Base-by-base conservation (phyloP, 1,284 basidiomycete genomes). In the Erythrobasidium hasegawianum region DNA sequence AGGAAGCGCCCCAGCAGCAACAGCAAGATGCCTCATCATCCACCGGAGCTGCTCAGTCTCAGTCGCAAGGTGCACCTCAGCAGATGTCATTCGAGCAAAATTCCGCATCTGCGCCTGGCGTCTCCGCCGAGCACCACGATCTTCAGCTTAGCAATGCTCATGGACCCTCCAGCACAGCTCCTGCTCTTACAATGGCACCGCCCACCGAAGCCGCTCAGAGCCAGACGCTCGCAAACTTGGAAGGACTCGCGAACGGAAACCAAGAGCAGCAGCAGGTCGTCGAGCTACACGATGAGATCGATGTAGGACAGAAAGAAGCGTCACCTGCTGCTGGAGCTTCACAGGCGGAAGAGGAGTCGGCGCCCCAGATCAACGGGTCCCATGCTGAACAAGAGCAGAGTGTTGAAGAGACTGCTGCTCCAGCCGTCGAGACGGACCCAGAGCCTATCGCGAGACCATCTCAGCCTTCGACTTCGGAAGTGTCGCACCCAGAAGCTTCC, bases 381-480 rank as follows among this genome's bases (percentile, higher is more conserved):
- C 73, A 57, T 57, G 66, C 76, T 65, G 73, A 72, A 61, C 70
- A 76, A 20, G 50, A 53, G 20, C 18, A 47, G 43, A 47, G 8
- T 33, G 50, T 3, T 13, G 77, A 64, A 14, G 70, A 62, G 7
- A 67, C 74, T 40, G 71, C 74, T 27, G 73, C 75, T n/a, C 71
- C 74, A 52, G 72, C 74, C 59, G 73, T 57, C 16, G 39, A 72
- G 14, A 74, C 73, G n/a, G 77, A 78, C 59, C 77, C 79, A 43
- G 76, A 77, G 40, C 24, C 69, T 53, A 40, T 57, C 40, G 58
- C 24, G 1, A 45, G 27, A n/a, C 47, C 64, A 27, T 16, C 57
- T 18, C 33, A 4, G 11, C 54, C 64, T 13, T 47, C 67, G 20
- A 39, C 56, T n/a, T n/a, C n/a, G 7, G 24, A 62, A 13, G 22